Evolutionary conservation across 352 stramenopile species (phyloP).

Genomic region (Globisporangium middletonii): DNA sequence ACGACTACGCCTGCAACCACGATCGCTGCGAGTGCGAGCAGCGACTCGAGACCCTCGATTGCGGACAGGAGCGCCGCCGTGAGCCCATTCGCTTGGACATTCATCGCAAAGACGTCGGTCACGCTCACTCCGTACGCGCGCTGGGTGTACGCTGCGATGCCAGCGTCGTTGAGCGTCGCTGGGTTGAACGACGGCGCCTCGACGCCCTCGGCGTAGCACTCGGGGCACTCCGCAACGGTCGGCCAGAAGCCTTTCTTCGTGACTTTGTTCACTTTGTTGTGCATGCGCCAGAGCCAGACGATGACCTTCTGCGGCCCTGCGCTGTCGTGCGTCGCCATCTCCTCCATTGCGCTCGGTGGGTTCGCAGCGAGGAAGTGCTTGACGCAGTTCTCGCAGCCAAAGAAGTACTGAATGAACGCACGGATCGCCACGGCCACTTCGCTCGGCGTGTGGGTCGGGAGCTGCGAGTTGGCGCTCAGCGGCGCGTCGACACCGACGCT

Average conservation of each 20-base stretch:
- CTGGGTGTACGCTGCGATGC: constrained; percentile 45
- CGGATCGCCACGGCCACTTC: constrained; percentile 53
- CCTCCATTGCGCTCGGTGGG: constrained; percentile 39
- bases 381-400: constrained; percentile 71
- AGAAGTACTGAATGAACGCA: constrained; percentile 74
- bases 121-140: constrained; percentile 47
- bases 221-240: constrained; percentile 33
- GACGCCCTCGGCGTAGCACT: constrained; percentile 54
- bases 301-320: constrained; percentile 35
- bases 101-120: constrained; percentile 39
- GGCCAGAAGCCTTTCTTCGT: constrained; percentile 65
- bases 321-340: constrained; percentile 28
- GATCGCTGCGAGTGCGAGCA: constrained; percentile 3
- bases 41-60: constrained; percentile 25
- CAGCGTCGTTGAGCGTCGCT: constrained; percentile 32
- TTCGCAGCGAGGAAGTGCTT: constrained; percentile 70
- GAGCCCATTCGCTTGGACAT: constrained; percentile 36
- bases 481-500: constrained; percentile 33
- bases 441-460: constrained; percentile 41
- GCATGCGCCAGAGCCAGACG: constrained; percentile 79
- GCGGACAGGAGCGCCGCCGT: constrained; percentile 28
- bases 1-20: constrained; percentile 14
- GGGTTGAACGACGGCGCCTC: constrained; percentile 42
- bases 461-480: constrained; percentile 7
- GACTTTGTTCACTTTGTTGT: constrained; percentile 78